phyloP scores from a whole-genome alignment of 345 rosid genomes.

The Salix arbutifolia region DNA sequence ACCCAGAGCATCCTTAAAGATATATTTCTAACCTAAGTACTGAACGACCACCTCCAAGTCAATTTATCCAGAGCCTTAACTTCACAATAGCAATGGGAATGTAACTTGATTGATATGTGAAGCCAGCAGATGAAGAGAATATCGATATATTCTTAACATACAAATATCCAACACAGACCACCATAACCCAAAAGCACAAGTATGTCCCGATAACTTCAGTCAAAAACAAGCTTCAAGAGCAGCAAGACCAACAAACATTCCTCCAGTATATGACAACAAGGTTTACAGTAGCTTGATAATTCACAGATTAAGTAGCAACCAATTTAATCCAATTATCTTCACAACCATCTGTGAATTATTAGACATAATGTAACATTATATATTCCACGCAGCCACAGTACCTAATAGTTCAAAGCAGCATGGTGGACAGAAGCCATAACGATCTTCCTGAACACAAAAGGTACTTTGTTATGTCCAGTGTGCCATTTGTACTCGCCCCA shows the following conservation, averaged over 20 bases:
- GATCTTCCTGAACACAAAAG: neutral
- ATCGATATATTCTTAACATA: conserved; percentile 4
- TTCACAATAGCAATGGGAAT: conserved; percentile 1
- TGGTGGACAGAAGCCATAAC: neutral
- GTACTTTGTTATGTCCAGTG: conserved; percentile 1
- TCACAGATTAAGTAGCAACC: conserved; percentile 4
- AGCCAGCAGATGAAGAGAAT: conserved; percentile 3
- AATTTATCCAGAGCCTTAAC: conserved; percentile 24
- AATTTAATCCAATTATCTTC: conserved; percentile 17
- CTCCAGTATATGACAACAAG: neutral
- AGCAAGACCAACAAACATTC: neutral
- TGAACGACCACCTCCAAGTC: conserved; percentile 20
- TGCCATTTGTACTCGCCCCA: neutral
- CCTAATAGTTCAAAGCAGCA: neutral
- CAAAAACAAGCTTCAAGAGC: conserved; percentile 13
- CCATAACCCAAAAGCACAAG: conserved; percentile 6
- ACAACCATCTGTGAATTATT: conserved; percentile 10
- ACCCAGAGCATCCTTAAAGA: conserved; percentile 16
- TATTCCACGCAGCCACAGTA: conserved; percentile 1
- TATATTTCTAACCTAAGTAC: conserved; percentile 22
- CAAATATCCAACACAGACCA: conserved; percentile 16
- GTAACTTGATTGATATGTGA: conserved; percentile 7
- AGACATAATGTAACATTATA: neutral
- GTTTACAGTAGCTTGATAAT: neutral
- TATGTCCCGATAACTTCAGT: conserved; percentile 11